Base-by-base conservation (phyloP, 331 rosid genomes). In the Rhamnella rubrinervis region DNA sequence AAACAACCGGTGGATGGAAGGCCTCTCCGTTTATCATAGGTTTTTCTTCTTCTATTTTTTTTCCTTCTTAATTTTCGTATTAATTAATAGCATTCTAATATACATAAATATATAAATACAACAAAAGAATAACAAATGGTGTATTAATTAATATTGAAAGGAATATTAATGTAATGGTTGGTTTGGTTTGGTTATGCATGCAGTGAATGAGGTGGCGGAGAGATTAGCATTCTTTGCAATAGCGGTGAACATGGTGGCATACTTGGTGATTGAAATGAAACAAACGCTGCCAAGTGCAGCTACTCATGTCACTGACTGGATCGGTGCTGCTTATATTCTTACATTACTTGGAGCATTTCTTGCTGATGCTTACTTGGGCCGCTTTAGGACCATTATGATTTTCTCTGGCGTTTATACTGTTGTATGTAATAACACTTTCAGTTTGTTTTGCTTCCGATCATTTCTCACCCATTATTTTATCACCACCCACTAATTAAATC, bases 361-460 rank as follows among this genome's bases (percentile, higher is more conserved):
- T 0, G 95, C 95, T 0, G 95, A 88, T 35, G 80, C 95, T 79
- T 88, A 79, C 56, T 63, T 85, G 63, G 91, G 95, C 68, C 89
- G 91, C 71, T 85, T 85, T 77, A 82, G 75, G 66, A 85, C 91
- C 75, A 85, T 88, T 61, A 19, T 85, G 55, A 2, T 78, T 55
- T 88, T 85, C 81, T 81, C 87, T 41, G 37, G 65, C 70, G 47
- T 85, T 63, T 79, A 88, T 17, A 71, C 82, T 0, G 12, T 77
- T 73, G 88, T 82, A 46, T 20, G 9, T 38, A 26, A 20, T 52
- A 3, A 31, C 35, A 31, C 35, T 2, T 31, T 4, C 35, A 31
- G 4, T 31, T 0, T 31, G 35, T 31, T 31, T 31, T 31, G 35
- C 35, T 31, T 31, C 5, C 1, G 23, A 23, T 31, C 35, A 31